Evolutionary conservation across 139 green algal genomes (phyloP), one percentile per base, ranked within the genome.

Genomic region (Bryopsis sp.): DNA sequence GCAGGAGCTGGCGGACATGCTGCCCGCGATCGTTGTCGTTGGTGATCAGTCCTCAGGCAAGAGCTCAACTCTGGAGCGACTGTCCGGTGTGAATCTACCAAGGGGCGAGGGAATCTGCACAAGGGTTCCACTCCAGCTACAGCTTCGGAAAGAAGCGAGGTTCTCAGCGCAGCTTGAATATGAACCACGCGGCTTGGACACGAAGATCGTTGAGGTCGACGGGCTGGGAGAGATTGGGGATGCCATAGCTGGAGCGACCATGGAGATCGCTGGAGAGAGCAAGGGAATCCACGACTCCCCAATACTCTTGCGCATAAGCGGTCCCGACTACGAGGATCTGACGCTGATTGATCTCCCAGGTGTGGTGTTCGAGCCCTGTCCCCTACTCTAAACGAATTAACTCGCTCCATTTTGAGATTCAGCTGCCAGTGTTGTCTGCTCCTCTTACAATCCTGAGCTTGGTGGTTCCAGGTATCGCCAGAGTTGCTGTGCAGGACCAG

Each of bases 1-100:
- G 7, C 54, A 8, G 19, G 61, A 68, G 35, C 11, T 68, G 6
- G 11, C 35, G 11, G n/a, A 59, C 26, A 38, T 59, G 61, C 19
- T 68, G 8, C 61, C 61, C 8, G 37, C 61, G 22, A 61, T 68
- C 28, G 61, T 68, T 11, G 61, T 68, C 11, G 37, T 50, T 35
- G 61, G 61, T 24, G 61, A 68, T 11, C 61, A 68, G 61, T 68
- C 61, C 31, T 11, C 22, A 7, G 61, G 61, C 11, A 68, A 68
- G 61, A 59, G 35, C 35, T 68, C 61, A 28, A 7, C 60, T 7
- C 61, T 68, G 11, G 61, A 68, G 61, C n/a, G 28, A 15, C 26
- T 68, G 6, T 68, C 61, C 22, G 61, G 61, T 11, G 22, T 68
- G 11, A 6, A 19, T 11, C 22, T 68, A 11, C 61, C 61, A 50